Base-by-base conservation (phyloP, 225 moss, liverwort and hornwort species). In the Straminergon stramineum region DNA sequence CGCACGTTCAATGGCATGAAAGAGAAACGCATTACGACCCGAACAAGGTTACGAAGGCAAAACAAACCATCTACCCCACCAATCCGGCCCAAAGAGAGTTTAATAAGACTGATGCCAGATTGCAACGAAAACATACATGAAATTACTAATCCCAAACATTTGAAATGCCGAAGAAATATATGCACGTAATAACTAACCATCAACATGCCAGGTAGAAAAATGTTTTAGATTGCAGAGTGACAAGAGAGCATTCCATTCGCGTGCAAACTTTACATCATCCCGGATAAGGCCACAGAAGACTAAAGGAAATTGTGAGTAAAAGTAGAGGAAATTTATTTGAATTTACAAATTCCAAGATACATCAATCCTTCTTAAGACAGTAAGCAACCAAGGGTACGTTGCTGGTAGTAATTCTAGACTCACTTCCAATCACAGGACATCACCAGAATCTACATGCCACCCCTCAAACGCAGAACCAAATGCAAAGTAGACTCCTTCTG, bases 401-500 rank as follows among this genome's bases (percentile, higher is more conserved):
- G 20, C 11, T 28, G 19, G 51, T 4, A 1, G 4, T 37, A 10
- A 13, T 17, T 28, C 34, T 35, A 32, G 13, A 62, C 4, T 26
- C 34, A 77, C 5, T 20, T 20, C 3, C 31, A 7, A 6, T 11
- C 7, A 11, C 7, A 68, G 0, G 13, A 24, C 28, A 3, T 21
- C 13, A 57, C 5, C 2, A 75, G 5, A 66, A 53, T 64, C 84
- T 91, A 84, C 52, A 83, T 57, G 1, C 86, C 91, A 9, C 89
- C 89, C 8, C 86, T 77, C 69, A 91, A 30, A 17, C 86, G 39
- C 15, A 91, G 17, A 27, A 91, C 91, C 39, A 91, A 24, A 4
- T 91, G 91, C 27, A 91, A 5, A 32, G 88, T 91, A 0, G 13
- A 19, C 61, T 91, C 88, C 82, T 91, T 91, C 53, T 91, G 91